Evolutionary conservation across 805 yeast species (phyloP).

Genomic region (Barnettozyma siamensis): DNA sequence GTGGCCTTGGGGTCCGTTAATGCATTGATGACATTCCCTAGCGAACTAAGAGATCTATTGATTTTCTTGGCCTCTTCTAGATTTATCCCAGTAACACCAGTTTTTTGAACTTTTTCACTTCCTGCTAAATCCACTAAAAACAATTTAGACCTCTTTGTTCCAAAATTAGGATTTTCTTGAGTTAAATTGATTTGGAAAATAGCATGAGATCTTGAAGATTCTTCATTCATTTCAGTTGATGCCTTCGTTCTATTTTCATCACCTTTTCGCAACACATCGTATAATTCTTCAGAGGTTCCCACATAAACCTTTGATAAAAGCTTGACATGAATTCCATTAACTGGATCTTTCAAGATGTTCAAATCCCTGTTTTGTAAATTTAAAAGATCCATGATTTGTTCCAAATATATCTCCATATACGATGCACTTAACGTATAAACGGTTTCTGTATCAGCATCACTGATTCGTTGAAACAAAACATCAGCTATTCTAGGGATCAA

Average conservation of each 20-base stretch:
- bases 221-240: conserved; percentile 63
- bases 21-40: conserved; percentile 78
- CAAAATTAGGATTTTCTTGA: conserved; percentile 56
- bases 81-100: conserved; percentile 71
- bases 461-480: conserved; percentile 52
- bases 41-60: conserved; percentile 67
- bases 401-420: conserved; percentile 79
- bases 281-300: conserved; percentile 51
- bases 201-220: conserved; percentile 76
- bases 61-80: conserved; percentile 82
- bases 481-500: conserved; percentile 69
- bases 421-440: conserved; percentile 62
- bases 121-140: conserved; percentile 85
- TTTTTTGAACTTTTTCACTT: conserved; percentile 70
- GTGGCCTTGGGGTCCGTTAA: conserved; percentile 62
- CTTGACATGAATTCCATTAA: conserved; percentile 62
- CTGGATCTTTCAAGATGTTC: conserved; percentile 58
- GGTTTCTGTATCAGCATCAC: conserved; percentile 38
- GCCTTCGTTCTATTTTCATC: conserved; percentile 48
- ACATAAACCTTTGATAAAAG: conserved; percentile 64
- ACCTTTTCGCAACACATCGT: conserved; percentile 54
- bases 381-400: conserved; percentile 61
- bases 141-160: conserved; percentile 55
- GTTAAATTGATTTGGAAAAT: conserved; percentile 63
- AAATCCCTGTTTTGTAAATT: conserved; percentile 26